These are phyloP conservation scores for Suhomyces choctaworum DNA, from an alignment of 1,139 yeast genomes.

Conservation along the genomic window DNA sequence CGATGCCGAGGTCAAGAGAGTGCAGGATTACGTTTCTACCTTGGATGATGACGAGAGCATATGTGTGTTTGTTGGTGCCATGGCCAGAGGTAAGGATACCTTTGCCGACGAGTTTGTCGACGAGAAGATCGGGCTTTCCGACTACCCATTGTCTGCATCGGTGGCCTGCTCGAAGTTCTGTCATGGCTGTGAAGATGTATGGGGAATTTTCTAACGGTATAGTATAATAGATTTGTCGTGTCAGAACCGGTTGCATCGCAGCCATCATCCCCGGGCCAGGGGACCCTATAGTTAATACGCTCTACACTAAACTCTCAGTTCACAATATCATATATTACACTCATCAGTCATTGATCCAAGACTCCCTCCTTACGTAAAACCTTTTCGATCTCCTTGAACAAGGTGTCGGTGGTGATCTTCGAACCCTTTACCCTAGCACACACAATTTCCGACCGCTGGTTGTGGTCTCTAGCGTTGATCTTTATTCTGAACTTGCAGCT, in stretches of 20 bases:
- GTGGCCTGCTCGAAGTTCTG: constrained; percentile 98
- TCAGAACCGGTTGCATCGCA: constrained; percentile 2
- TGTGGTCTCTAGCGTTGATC: constrained; percentile 39
- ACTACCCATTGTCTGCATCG: constrained; percentile 93
- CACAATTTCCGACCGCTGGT: constrained; percentile 48
- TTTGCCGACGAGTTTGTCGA: constrained; percentile 97
- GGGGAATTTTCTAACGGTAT: constrained; percentile 60
- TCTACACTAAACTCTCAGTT: too few species aligned
- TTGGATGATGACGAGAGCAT: constrained; percentile 88
- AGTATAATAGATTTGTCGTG: background rate
- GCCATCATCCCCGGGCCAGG: too few species aligned
- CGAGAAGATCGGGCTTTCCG: constrained; percentile 93
- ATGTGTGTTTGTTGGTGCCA: constrained; percentile 98
- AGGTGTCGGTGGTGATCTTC: constrained; percentile 41
- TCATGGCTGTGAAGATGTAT: constrained; percentile 97
- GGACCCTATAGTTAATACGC: too few species aligned
- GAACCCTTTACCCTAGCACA: constrained; percentile 51
- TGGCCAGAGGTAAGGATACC: constrained; percentile 97
- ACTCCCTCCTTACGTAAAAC: constrained; percentile 50
- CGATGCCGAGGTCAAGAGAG: constrained; percentile 85
- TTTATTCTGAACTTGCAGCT: constrained; percentile 64
- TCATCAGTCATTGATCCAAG: constrained; percentile 27
- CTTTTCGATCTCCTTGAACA: constrained; percentile 49
- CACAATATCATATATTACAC: constrained; percentile 6
- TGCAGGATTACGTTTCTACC: constrained; percentile 81